A percentile compares a stretch with the other conserved stretches of the same genome.
These are phyloP conservation scores for Rachicladosporium sp. DNA, from an alignment of 2,329 filamentous ascomycete species.

Conservation along the genomic window DNA sequence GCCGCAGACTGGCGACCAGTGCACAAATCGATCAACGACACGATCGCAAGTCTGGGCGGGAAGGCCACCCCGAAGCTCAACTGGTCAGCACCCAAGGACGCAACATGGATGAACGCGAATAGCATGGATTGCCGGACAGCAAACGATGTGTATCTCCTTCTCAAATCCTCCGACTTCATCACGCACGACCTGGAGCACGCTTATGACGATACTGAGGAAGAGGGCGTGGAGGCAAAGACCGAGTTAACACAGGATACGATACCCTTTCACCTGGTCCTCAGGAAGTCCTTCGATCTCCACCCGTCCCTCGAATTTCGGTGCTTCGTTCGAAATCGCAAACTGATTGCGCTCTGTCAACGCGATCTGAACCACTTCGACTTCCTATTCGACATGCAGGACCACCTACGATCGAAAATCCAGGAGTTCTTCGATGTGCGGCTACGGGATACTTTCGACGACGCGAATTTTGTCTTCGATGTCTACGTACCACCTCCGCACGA, in stretches of 20 bases:
- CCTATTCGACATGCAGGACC: conserved; percentile 52
- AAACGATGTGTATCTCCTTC: conserved; percentile 83
- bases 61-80: conserved; percentile 87
- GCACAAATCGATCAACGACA: conserved; percentile 63
- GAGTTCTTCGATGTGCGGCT: conserved; percentile 67
- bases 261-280: conserved; percentile 68
- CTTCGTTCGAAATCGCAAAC: conserved; percentile 71
- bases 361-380: conserved; percentile 88
- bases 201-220: conserved; percentile 52
- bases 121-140: conserved; percentile 80
- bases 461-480: conserved; percentile 79
- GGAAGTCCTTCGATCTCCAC: conserved; percentile 73
- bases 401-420: conserved; percentile 56
- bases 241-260: conserved; percentile 32
- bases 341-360: conserved; percentile 77
- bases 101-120: conserved; percentile 81
- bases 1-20: conserved; percentile 52
- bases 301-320: conserved; percentile 89
- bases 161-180: conserved; percentile 90
- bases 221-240: conserved; percentile 3
- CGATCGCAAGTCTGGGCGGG: conserved; percentile 71
- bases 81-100: conserved; percentile 95
- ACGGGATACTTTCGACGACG: conserved; percentile 67
- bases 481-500: conserved; percentile 71
- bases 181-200: conserved; percentile 90